Evolutionary conservation across 208 protist genomes (phyloP), one percentile per base, ranked within the genome.

Genomic region (Paratrypanosoma confusum): DNA sequence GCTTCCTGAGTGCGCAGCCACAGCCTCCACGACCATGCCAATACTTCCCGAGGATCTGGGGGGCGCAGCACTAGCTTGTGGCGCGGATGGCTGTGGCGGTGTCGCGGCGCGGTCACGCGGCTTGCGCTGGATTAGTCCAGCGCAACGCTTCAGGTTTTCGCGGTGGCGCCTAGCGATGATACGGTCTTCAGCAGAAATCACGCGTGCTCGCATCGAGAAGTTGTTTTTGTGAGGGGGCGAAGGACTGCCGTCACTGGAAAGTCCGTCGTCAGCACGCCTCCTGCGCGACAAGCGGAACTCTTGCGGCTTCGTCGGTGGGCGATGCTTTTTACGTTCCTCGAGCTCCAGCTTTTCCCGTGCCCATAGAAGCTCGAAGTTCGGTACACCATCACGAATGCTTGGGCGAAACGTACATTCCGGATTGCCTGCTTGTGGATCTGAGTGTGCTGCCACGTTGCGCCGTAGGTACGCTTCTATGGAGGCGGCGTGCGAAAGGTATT

Each of bases 361-460:
- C 77, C 79, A 87, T 28, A 93, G 39, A 16, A 34, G 39, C 20
- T 76, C 54, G 42, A 89, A 93, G 57, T 89, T 54, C 1, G 83
- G 83, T 31, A 93, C 76, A 16, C 77, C 79, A 11, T 64, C 65
- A 20, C 60, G 63, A 21, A 93, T 59, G 22, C 74, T 65, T 6
- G 83, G 83, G 39, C 70, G 64, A 50, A 93, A 93, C 25, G 73
- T 83, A 4, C 79, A 67, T 41, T 81, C 66, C 2, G 47, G 57
- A 34, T 81, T 81, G 57, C n/a, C n/a, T n/a, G n/a, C n/a, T n/a
- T n/a, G n/a, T n/a, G n/a, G n/a, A n/a, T n/a, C n/a, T n/a, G n/a
- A n/a, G n/a, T n/a, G n/a, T n/a, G n/a, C n/a, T n/a, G n/a, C n/a
- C n/a, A n/a, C n/a, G n/a, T n/a, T 33, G 28, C 8, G 8, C 8